Evolutionary conservation across 495 filamentous ascomycete genomes (phyloP).

Genomic region (Friedmanniomyces simplex): DNA sequence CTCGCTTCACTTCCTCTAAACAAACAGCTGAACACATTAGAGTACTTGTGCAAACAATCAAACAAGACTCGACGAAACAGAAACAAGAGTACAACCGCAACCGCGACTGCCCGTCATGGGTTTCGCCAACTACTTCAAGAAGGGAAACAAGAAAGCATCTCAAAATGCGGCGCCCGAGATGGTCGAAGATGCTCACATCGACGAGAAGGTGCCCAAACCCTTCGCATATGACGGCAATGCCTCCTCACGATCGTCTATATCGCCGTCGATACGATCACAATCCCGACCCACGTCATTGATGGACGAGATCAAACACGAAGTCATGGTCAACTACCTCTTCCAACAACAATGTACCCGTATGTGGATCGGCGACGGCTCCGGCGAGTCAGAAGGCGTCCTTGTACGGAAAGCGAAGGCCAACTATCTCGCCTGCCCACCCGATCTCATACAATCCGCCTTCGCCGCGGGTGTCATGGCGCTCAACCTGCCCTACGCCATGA

Average conservation of each 20-base stretch:
- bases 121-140: slow-evolving; percentile 14
- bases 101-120: slow-evolving; percentile 2
- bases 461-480: slow-evolving; percentile 52
- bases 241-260: background rate
- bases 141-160: background rate
- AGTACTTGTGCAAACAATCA: background rate
- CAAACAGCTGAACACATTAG: background rate
- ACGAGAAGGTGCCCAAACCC: slow-evolving; percentile 6
- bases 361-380: slow-evolving; percentile 58
- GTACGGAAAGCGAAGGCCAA: slow-evolving; percentile 53
- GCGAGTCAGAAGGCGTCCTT: slow-evolving; percentile 59
- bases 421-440: slow-evolving; percentile 60
- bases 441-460: slow-evolving; percentile 46
- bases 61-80: background rate
- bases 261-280: background rate
- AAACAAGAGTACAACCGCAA: background rate
- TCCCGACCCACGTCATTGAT: background rate
- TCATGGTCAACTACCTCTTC: slow-evolving; percentile 74
- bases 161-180: background rate
- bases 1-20: background rate
- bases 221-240: background rate
- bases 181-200: background rate
- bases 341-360: slow-evolving; percentile 62
- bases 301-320: slow-evolving; percentile 71
- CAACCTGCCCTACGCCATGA: slow-evolving; percentile 49